Evolutionary conservation across 2,329 filamentous ascomycete genomes (phyloP), one percentile per base, ranked within the genome.

Genomic region (Aureobasidium pullulans): DNA sequence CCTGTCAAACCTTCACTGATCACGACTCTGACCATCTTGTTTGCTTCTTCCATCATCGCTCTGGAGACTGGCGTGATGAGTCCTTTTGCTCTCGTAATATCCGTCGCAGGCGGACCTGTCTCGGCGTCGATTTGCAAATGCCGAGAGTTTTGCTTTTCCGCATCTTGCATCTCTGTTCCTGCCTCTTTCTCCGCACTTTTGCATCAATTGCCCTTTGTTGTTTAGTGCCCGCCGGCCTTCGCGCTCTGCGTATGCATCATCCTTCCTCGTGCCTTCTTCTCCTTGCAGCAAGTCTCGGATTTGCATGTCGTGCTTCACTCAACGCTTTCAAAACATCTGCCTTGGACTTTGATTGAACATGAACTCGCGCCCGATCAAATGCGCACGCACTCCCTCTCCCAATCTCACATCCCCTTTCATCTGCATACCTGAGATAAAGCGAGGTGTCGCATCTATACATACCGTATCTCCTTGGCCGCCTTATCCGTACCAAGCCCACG

Each of bases 111-210:
- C 50, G 50, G 50, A 32, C 39, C 50, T 36, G n/a, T 31, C 28
- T 52, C 49, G 49, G 49, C 34, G n/a, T n/a, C 43, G 50, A 54
- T 34, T 32, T 54, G 50, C 50, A 54, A 54, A 54, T 43, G 37
- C 28, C 39, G 52, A 46, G 50, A 31, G 19, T 28, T 42, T 54
- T 54, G 7, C 6, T 31, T 43, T 54, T 44, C 23, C 23, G 11
- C 8, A 32, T 57, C 40, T 57, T 23, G 23, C 28, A 40, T n/a
- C 40, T 16, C 36, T 48, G 56, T 58, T 40, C 56, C 46, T 58
- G 23, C 44, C 56, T 48, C 32, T 31, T 58, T 49, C 56, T 56
- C 52, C 52, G 52, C 52, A 56, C 19, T 56, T 28, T 28, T 32
- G 48, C 6, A 42, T 34, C 37, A 5, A 32, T 34, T 54, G 50